Base-by-base conservation (phyloP, 371 early-diverging fungal species). In the Chytridium lagenaria region DNA sequence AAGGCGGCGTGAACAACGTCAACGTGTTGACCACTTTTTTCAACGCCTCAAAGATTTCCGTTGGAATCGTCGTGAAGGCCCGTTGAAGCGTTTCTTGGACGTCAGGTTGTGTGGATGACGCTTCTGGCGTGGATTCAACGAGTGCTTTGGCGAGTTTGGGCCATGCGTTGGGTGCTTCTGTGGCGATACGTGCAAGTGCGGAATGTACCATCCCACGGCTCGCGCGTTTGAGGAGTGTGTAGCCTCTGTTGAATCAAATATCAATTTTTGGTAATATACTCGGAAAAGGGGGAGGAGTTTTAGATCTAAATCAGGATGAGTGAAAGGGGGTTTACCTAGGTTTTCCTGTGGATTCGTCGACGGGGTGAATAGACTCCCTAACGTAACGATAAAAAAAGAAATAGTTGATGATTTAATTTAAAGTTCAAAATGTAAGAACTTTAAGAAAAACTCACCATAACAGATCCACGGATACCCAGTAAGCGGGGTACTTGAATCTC, bases 401-500 rank as follows among this genome's bases (percentile, higher is more conserved):
- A 2, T 5, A 19, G 26, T 59, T 3, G 2, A 5, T 16, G 16
- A 7, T 33, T 65, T 16, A 50, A 28, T 33, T 2, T 1, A 1
- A 64, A 26, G 38, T n/a, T n/a, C n/a, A n/a, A n/a, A n/a, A n/a
- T n/a, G n/a, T n/a, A n/a, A n/a, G n/a, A n/a, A n/a, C n/a, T n/a
- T n/a, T n/a, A n/a, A n/a, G 28, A 12, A 49, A 57, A 19, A 19
- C 77, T 30, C 28, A 78, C 76, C 80, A 82, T 36, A 82, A 50
- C 12, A 77, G 38, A 51, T 82, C 82, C 12, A 70, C 59, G 5
- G 75, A 50, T 16, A 82, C 80, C 82, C 82, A 82, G 52, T 82
- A 82, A 15, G 80, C 69, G 36, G 80, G 76, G 74, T 82, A 82
- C 74, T 79, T 81, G 78, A 81, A 81, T 19, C 81, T 52, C 7